phyloP scores from a whole-genome alignment of 441 rosid species.

The Erodium texanum region DNA sequence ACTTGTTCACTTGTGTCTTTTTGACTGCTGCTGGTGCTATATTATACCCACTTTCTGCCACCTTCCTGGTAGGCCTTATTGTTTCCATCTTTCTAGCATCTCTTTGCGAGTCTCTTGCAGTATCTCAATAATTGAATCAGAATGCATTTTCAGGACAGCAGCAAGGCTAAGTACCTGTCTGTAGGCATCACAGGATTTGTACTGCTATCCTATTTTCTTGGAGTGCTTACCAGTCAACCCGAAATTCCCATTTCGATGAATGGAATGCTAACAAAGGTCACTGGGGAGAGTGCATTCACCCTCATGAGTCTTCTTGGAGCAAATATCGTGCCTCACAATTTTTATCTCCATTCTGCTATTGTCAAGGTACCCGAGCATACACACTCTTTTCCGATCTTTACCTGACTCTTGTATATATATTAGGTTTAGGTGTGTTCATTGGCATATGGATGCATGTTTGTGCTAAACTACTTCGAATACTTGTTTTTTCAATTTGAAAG shows the following conservation, averaged over 20 bases:
- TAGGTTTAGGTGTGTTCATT: not conserved
- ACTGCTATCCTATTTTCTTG: conserved; percentile 52
- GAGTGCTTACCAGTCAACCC: conserved; percentile 73
- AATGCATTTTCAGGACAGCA: conserved; percentile 46
- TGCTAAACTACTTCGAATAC: no score
- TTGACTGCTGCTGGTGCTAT: conserved; percentile 80
- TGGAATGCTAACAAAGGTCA: conserved; percentile 47
- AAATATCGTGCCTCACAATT: conserved; percentile 87
- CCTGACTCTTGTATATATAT: no score
- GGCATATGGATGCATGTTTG: not conserved
- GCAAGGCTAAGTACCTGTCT: conserved; percentile 45
- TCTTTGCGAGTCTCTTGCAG: not conserved
- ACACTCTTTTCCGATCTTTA: no score
- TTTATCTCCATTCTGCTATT: conserved; percentile 87
- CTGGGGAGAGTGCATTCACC: conserved; percentile 68
- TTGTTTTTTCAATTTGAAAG: not conserved
- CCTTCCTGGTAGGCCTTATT: conserved; percentile 52
- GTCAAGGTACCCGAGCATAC: conserved; percentile 44
- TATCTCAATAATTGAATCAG: conserved; percentile 7
- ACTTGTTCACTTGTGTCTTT: conserved; percentile 68
- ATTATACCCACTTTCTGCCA: conserved; percentile 65
- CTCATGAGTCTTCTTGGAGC: conserved; percentile 99
- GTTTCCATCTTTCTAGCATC: conserved; percentile 10
- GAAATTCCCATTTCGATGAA: conserved; percentile 57
- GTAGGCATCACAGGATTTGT: conserved; percentile 46